Evolutionary conservation across 176 grass and related monocot species (phyloP).

Genomic region (Rhynchospora tenuis): DNA sequence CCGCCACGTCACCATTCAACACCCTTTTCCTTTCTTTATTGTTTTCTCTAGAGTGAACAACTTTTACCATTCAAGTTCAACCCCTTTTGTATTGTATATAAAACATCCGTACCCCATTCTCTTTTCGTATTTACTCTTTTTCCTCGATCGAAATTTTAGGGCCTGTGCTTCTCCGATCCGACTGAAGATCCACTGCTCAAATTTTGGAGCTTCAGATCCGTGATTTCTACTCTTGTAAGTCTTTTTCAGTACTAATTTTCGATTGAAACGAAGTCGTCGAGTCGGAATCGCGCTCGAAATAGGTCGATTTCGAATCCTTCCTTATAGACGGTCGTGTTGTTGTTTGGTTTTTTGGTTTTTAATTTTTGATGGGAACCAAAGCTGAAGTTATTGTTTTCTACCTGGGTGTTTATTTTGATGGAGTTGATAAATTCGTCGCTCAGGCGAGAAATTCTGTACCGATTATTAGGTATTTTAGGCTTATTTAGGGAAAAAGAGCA

Average conservation of each 20-base stretch:
- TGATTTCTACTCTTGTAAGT: not conserved
- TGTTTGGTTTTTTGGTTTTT: not conserved
- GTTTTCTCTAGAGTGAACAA: no score
- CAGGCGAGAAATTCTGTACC: not conserved
- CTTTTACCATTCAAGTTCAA: no score
- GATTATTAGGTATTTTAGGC: not conserved
- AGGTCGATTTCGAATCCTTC: not conserved
- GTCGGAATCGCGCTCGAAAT: not conserved
- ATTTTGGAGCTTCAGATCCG: not conserved
- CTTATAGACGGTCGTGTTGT: not conserved
- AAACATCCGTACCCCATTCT: not conserved
- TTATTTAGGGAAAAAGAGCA: not conserved
- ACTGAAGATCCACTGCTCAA: not conserved
- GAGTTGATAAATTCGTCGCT: not conserved
- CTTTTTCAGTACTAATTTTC: not conserved
- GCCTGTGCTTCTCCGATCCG: not conserved
- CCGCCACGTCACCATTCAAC: not conserved
- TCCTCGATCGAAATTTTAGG: slow-evolving; percentile 2
- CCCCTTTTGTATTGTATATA: not conserved
- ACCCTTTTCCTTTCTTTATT: not conserved
- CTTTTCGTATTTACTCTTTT: not conserved
- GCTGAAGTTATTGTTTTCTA: not conserved
- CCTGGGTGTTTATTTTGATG: not conserved
- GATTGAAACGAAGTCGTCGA: not conserved
- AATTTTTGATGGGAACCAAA: not conserved